phyloP scores from a whole-genome alignment of 441 rosid genomes.

The Eruca vesicaria region DNA sequence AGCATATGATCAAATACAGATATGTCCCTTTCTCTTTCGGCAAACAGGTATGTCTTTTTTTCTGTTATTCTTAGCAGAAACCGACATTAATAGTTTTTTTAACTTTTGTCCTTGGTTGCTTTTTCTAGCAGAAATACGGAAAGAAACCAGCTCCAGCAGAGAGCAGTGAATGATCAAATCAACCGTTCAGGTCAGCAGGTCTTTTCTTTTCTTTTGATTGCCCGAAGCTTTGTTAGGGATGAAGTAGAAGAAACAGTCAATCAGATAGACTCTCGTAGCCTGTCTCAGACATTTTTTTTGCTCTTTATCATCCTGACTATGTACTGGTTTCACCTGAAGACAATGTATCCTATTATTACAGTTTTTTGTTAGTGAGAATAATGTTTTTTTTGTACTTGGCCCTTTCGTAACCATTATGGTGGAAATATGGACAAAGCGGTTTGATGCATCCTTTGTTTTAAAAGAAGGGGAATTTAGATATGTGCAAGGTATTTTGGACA shows the following conservation, averaged over 20 bases:
- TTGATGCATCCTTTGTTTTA: background rate
- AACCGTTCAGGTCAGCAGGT: conserved; percentile 10
- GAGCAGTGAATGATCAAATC: conserved; percentile 29
- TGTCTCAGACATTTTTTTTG: conserved; percentile 8
- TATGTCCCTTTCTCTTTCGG: conserved; percentile 68
- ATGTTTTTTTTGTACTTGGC: conserved; percentile 10
- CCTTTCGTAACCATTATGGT: background rate
- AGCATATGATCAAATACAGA: conserved; percentile 67
- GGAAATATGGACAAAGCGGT: background rate
- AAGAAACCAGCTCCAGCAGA: conserved; percentile 60
- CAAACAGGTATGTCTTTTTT: conserved; percentile 36
- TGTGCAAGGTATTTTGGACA: background rate
- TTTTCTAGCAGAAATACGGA: conserved; percentile 55
- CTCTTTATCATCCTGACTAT: conserved; percentile 20
- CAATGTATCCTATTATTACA: conserved; percentile 23
- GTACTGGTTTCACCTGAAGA: conserved; percentile 14
- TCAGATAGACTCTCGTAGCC: conserved; percentile 9
- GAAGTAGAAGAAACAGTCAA: conserved; percentile 5
- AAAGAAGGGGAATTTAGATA: background rate
- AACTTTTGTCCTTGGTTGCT: conserved; percentile 14
- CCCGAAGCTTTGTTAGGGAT: conserved; percentile 18
- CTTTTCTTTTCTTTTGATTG: conserved; percentile 23
- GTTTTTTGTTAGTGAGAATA: background rate
- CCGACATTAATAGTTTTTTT: background rate
- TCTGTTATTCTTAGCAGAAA: background rate